phyloP scores from a whole-genome alignment of 495 filamentous ascomycete species.

The Lasiosphaeria ovina region DNA sequence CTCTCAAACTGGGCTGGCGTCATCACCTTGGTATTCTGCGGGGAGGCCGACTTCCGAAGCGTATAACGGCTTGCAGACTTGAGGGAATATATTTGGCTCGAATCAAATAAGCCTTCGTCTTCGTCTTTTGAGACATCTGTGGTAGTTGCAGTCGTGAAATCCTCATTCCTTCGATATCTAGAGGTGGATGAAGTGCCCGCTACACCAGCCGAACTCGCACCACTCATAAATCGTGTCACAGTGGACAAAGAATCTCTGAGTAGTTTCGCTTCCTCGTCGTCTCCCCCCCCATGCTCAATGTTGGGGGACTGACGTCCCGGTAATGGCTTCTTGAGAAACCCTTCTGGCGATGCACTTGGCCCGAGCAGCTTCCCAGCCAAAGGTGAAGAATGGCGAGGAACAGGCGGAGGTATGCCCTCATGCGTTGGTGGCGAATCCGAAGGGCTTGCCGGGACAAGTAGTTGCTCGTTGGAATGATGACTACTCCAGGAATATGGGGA shows the following conservation, averaged over 20 bases:
- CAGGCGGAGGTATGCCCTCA: constrained; percentile 31
- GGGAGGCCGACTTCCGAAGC: constrained; percentile 38
- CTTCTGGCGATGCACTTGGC: constrained; percentile 31
- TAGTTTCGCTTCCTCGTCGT: constrained; percentile 69
- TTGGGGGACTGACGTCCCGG: constrained; percentile 45
- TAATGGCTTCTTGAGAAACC: constrained; percentile 47
- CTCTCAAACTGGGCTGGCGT: constrained; percentile 84
- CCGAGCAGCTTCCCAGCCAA: constrained; percentile 14
- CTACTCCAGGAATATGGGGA: constrained; percentile 70
- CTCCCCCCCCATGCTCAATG: constrained; percentile 40
- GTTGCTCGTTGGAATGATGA: constrained; percentile 61
- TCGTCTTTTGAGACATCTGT: constrained; percentile 35
- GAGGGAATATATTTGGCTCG: constrained; percentile 53
- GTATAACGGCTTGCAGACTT: constrained; percentile 48
- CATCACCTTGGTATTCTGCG: constrained; percentile 71
- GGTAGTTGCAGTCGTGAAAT: constrained; percentile 19
- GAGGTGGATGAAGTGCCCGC: constrained; percentile 19
- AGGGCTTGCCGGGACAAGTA: constrained; percentile 48
- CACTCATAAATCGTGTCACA: constrained; percentile 45
- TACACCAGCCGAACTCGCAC: constrained; percentile 1
- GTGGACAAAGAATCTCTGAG: constrained; percentile 59
- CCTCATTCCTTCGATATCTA: constrained; percentile 38
- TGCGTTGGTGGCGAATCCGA: constrained; percentile 28
- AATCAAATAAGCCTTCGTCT: constrained; percentile 47
- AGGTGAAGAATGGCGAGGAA: constrained; percentile 34